These are phyloP conservation scores for Penicillium sp. DNA, from an alignment of 2,329 filamentous ascomycete species.

Conservation along the genomic window DNA sequence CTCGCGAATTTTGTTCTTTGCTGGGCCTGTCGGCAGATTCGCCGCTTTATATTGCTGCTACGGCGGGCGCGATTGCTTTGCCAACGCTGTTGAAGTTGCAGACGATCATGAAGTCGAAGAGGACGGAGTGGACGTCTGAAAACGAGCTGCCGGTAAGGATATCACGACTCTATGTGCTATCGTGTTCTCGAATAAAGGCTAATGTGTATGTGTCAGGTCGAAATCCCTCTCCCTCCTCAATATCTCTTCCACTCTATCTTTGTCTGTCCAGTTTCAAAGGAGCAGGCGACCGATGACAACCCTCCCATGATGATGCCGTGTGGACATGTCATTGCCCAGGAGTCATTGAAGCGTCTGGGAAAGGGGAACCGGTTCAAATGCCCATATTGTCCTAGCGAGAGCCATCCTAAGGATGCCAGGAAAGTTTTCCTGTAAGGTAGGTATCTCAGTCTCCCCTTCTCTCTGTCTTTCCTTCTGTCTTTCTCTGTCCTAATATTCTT, in stretches of 20 bases:
- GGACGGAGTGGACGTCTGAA: constrained; percentile 90
- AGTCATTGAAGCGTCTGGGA: constrained; percentile 74
- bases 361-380: constrained; percentile 88
- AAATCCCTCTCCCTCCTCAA: constrained; percentile 63
- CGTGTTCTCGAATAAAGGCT: background rate
- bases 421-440: constrained; percentile 63
- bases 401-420: constrained; percentile 70
- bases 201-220: constrained; percentile 47
- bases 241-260: constrained; percentile 92
- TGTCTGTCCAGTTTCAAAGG: constrained; percentile 94
- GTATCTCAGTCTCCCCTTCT: background rate
- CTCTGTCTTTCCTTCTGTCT: background rate
- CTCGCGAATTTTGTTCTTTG: constrained; percentile 88
- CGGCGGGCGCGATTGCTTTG: constrained; percentile 86
- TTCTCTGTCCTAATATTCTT: background rate
- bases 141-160: constrained; percentile 79
- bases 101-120: constrained; percentile 80
- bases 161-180: constrained; percentile 43
- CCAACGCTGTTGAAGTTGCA: constrained; percentile 87
- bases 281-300: constrained; percentile 89
- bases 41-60: constrained; percentile 87
- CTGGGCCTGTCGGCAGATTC: constrained; percentile 87
- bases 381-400: constrained; percentile 89
- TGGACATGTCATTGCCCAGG: constrained; percentile 86
- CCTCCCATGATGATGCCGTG: constrained; percentile 97